Evolutionary conservation across 225 moss, liverwort and hornwort species (phyloP).

Genomic region (Lunularia cruciata): DNA sequence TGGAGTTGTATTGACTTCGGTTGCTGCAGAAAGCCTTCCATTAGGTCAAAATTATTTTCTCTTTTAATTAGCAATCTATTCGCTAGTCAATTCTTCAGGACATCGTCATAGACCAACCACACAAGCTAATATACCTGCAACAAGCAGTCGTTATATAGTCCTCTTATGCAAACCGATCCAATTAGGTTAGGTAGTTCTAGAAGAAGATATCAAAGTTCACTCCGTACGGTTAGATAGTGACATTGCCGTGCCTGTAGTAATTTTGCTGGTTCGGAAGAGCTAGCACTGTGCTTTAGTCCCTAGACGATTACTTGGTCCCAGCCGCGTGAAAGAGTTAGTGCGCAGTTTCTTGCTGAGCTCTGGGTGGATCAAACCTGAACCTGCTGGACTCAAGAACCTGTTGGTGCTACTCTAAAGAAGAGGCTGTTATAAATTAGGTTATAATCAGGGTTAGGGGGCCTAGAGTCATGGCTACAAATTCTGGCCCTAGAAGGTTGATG

Average conservation of each 20-base stretch:
- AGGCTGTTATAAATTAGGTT: background rate
- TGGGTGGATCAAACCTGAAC: background rate
- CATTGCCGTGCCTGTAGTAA: no score
- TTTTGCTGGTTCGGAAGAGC: no score
- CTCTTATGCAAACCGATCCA: no score
- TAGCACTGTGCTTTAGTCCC: no score
- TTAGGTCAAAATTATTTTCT: constrained; percentile 77
- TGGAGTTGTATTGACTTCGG: constrained; percentile 59
- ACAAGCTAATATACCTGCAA: background rate
- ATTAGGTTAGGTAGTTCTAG: background rate
- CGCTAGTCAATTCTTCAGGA: no score
- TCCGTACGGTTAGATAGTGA: background rate
- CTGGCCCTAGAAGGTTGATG: constrained; percentile 18
- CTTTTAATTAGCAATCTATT: constrained; percentile 39
- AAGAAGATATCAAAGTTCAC: background rate
- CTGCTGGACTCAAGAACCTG: background rate
- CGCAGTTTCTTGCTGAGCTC: background rate
- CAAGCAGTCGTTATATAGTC: background rate
- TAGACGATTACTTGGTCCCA: no score
- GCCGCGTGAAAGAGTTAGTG: no score
- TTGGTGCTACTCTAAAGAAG: background rate
- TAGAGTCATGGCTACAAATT: constrained; percentile 1
- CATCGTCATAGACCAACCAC: background rate
- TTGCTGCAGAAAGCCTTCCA: constrained; percentile 64
- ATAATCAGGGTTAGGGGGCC: background rate